Evolutionary conservation across 257 asterid species (phyloP), one percentile per base, ranked within the genome.

Genomic region (Echites panduratus): DNA sequence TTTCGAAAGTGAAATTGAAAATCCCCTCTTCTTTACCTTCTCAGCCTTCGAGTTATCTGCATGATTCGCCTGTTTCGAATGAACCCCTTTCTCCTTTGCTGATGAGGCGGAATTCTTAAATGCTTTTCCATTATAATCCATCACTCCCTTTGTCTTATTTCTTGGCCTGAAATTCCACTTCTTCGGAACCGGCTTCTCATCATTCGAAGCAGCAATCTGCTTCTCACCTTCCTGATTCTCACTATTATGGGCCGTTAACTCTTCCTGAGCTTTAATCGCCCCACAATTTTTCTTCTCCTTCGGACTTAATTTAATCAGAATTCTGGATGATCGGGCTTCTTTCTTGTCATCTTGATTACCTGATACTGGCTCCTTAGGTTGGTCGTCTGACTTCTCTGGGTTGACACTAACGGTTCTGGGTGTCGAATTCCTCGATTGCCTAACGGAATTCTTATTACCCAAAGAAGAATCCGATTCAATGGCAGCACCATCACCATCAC

Each of bases 81-180:
- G 88, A 63, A 78, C 74, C 79, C 74, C 82, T 26, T 70, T 82
- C 85, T 76, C 85, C 69, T 72, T 77, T 72, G 67, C 8, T 0
- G 72, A 58, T n/a, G n/a, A n/a, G 17, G 58, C 73, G 52, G 49
- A 26, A 56, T 72, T 49, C 10, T 68, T 72, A 58, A 44, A 70
- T 11, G 73, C 79, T 24, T 59, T 76, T 9, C 79, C 80, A 43
- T 70, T 75, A 27, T 72, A 16, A 69, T 78, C 79, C 61, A 72
- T 26, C 9, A 80, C 79, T 63, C 79, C 81, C 49, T 66, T 54
- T 59, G 47, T 35, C 35, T 80, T 81, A 70, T 75, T 87, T 19
- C 91, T 76, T 0, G 91, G 91, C 87, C 91, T 86, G 79, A 87
- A 66, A 81, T 89, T 85, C 93, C 91, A 86, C 1, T 76, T 77